phyloP scores from a whole-genome alignment of 2,329 filamentous ascomycete species.

The Ascochyta pisi region DNA sequence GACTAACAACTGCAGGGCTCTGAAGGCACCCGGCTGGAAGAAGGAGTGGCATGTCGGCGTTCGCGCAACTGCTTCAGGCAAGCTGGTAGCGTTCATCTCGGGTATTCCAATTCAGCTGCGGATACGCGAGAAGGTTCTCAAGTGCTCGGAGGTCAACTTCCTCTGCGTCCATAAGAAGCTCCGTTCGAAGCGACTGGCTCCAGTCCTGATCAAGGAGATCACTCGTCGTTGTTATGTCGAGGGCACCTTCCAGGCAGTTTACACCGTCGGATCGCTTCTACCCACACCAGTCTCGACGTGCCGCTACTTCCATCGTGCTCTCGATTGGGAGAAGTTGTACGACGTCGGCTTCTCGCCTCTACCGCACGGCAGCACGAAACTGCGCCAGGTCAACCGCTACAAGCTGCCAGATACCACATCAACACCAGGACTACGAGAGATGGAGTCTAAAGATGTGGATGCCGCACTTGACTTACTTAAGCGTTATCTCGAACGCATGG shows the following conservation, averaged over 20 bases:
- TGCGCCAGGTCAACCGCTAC: conserved; percentile 86
- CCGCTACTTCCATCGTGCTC: conserved; percentile 90
- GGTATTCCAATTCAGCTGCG: conserved; percentile 86
- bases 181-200: conserved; percentile 87
- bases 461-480: conserved; percentile 76
- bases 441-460: conserved; percentile 80
- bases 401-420: conserved; percentile 76
- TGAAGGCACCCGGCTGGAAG: conserved; percentile 93
- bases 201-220: conserved; percentile 96
- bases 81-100: conserved; percentile 94
- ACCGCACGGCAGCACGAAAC: conserved; percentile 80
- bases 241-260: conserved; percentile 92
- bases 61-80: conserved; percentile 79
- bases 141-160: conserved; percentile 95
- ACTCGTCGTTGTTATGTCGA: conserved; percentile 88
- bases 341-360: conserved; percentile 93
- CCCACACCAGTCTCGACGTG: conserved; percentile 92
- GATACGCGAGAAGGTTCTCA: conserved; percentile 76
- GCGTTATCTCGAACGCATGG: conserved; percentile 79
- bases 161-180: conserved; percentile 98
- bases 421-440: conserved; percentile 77
- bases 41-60: conserved; percentile 96
- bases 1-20: conserved; percentile 66
- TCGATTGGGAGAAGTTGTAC: conserved; percentile 96
- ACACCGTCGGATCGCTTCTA: conserved; percentile 89